A percentile compares a stretch with the other conserved stretches of the same genome.
Evolutionary conservation across 2,329 filamentous ascomycete genomes (phyloP).

Genomic region (Cytospora chrysosperma): DNA sequence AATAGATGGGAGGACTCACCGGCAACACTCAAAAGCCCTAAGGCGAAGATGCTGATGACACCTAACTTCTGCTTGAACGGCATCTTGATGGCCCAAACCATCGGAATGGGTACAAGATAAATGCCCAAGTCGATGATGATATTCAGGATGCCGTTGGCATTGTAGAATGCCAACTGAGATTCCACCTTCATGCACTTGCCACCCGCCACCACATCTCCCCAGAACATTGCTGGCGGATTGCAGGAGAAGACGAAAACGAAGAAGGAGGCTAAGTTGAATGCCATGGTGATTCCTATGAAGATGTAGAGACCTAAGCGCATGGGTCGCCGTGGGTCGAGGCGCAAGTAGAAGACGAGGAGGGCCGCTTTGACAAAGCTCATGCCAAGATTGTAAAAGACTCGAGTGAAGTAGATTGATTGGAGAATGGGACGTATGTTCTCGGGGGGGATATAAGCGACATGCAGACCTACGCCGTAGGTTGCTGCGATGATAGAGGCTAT

Average conservation of each 20-base stretch:
- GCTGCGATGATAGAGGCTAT: not conserved
- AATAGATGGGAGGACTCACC: not conserved
- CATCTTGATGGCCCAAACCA: not conserved
- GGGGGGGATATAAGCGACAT: not conserved
- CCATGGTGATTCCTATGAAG: not conserved
- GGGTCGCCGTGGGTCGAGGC: not conserved
- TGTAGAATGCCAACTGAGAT: not conserved
- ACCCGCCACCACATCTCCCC: not conserved
- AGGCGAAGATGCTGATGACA: not conserved
- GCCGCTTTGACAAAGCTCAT: too few species aligned
- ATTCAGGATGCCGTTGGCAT: not conserved
- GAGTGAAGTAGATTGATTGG: not conserved
- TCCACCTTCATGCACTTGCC: not conserved
- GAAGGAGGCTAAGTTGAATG: not conserved
- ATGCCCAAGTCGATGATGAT: not conserved
- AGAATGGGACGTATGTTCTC: not conserved
- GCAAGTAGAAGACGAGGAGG: not conserved
- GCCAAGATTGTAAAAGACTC: not conserved
- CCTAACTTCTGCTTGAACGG: not conserved
- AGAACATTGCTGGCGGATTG: not conserved
- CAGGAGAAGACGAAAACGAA: not conserved
- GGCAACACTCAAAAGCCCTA: not conserved
- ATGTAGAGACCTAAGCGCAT: not conserved
- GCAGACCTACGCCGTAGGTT: not conserved
- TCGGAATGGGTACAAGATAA: not conserved